Percentiles rank a stretch among this genome's conserved stretches.
phyloP scores from a whole-genome alignment of 306 rosid species.

The Pyrus communis region DNA sequence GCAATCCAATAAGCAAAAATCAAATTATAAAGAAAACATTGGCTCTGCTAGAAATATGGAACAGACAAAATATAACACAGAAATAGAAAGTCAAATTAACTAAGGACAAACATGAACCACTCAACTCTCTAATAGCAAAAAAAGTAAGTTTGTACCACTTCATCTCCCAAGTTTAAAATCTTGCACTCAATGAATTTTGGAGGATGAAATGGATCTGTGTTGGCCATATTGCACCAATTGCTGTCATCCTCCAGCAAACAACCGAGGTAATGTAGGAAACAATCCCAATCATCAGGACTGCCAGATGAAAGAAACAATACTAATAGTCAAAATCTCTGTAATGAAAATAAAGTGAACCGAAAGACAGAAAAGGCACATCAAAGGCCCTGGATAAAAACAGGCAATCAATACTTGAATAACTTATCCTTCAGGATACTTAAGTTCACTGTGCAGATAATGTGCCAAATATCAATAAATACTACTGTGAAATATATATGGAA shows the following conservation, averaged over 20 bases:
- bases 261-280: constrained; percentile 86
- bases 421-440: neutral
- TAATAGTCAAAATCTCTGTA: constrained; percentile 10
- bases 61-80: neutral
- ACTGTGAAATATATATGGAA: neutral
- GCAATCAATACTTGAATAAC: neutral
- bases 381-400: neutral
- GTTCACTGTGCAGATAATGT: neutral
- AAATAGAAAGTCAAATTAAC: neutral
- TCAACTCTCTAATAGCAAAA: neutral
- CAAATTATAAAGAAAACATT: constrained; percentile 14
- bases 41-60: constrained; percentile 1
- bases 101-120: constrained; percentile 32
- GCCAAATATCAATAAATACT: neutral
- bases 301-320: constrained; percentile 38
- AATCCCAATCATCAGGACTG: constrained; percentile 99
- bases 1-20: constrained; percentile 32
- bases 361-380: neutral
- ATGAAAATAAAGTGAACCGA: neutral
- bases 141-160: constrained; percentile 43
- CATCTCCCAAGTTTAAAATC: constrained; percentile 65
- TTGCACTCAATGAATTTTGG: constrained; percentile 51
- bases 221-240: constrained; percentile 49
- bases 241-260: constrained; percentile 91
- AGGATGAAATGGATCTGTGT: constrained; percentile 53